Conservation (phyloP, 352 stramenopile genomes). For the Phytophthora sansomeana region DNA sequence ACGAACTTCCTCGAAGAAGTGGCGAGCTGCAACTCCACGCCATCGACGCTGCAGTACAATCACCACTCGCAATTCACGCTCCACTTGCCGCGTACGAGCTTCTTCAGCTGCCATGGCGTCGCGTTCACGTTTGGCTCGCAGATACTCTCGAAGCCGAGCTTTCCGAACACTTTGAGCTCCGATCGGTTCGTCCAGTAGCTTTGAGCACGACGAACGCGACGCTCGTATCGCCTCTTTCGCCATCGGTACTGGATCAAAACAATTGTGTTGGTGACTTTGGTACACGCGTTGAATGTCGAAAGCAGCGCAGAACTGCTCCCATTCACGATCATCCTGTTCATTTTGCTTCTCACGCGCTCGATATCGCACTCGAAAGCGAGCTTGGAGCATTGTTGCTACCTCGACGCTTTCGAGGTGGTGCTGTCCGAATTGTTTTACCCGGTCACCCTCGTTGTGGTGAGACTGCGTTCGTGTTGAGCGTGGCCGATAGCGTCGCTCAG, state of each 20-base stretch:
- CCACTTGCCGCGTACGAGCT: conserved; percentile 39
- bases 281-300: conserved; percentile 68
- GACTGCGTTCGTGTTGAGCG: no score
- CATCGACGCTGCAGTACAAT: conserved; percentile 75
- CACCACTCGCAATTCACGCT: conserved; percentile 64
- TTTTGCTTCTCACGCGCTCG: conserved; percentile 34
- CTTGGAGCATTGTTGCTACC: conserved; percentile 53
- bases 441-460: conserved; percentile 79
- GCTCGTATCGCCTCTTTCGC: conserved; percentile 54
- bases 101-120: conserved; percentile 67
- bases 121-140: conserved; percentile 66
- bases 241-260: conserved; percentile 71
- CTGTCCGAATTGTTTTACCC: conserved; percentile 77
- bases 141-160: conserved; percentile 68
- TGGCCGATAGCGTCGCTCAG: no score
- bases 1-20: conserved; percentile 71
- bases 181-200: conserved; percentile 70
- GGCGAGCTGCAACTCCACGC: conserved; percentile 72
- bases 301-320: conserved; percentile 57
- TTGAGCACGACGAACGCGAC: conserved; percentile 55
- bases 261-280: conserved; percentile 44
- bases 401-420: conserved; percentile 48
- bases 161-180: conserved; percentile 72
- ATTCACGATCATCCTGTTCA: conserved; percentile 38
- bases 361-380: conserved; percentile 45